These are phyloP conservation scores for Exophiala phaeomuriformis DNA, from an alignment of 2,329 filamentous ascomycete species.

Conservation along the genomic window DNA sequence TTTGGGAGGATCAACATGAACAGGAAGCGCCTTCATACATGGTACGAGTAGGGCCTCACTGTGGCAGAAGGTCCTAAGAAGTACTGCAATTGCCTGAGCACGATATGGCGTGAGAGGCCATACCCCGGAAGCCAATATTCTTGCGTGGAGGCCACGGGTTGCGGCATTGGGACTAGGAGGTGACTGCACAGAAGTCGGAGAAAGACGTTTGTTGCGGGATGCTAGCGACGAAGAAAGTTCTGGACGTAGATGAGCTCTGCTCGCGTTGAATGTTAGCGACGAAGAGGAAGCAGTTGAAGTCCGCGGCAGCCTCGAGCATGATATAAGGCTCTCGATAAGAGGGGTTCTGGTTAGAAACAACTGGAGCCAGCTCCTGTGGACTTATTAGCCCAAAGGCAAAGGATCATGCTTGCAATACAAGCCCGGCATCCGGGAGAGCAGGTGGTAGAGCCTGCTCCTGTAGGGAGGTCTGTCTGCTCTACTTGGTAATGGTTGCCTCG, in stretches of 20 bases:
- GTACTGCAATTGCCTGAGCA: constrained; percentile 43
- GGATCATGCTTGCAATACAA: neutral
- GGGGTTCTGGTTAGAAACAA: neutral
- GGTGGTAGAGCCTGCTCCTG: too few relatives aligned
- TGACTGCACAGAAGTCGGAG: constrained; percentile 1
- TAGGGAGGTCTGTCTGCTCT: neutral
- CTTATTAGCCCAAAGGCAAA: neutral
- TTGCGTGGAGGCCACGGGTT: constrained; percentile 22
- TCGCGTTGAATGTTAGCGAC: neutral
- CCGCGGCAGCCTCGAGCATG: constrained; percentile 5
- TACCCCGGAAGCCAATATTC: constrained; percentile 46
- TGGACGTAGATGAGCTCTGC: neutral
- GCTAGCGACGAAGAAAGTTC: neutral
- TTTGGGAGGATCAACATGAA: neutral
- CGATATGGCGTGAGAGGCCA: constrained; percentile 43
- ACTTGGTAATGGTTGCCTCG: constrained; percentile 5
- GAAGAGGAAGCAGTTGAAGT: neutral
- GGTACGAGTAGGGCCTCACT: constrained; percentile 42
- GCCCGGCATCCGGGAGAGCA: neutral
- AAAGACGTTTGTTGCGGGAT: constrained; percentile 1
- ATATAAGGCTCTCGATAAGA: constrained; percentile 7
- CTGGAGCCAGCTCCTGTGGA: neutral
- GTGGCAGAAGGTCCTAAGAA: constrained; percentile 43
- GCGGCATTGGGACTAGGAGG: constrained; percentile 14
- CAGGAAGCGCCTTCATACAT: constrained; percentile 32